Evolutionary conservation across 768 basidiomycete species (phyloP).

Genomic region (Tricholoma bakamatsutake): DNA sequence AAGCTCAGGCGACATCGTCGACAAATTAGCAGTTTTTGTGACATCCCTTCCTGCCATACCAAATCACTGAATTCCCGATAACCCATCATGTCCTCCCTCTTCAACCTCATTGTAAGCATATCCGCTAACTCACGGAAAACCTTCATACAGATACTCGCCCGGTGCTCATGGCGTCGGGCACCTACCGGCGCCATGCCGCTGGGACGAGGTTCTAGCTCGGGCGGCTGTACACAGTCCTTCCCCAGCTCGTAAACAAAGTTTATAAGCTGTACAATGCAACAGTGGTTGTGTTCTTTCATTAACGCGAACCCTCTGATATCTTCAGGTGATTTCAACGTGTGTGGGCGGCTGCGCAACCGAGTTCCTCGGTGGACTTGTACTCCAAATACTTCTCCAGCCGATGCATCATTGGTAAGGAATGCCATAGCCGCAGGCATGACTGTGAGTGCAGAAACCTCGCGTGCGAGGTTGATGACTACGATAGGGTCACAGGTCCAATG

Average conservation of each 20-base stretch:
- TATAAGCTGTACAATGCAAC: background rate
- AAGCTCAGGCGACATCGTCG: slow-evolving; percentile 3
- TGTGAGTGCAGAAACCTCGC: slow-evolving; percentile 9
- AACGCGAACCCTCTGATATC: background rate
- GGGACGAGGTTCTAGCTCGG: background rate
- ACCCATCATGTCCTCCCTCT: slow-evolving; percentile 4
- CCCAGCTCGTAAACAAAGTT: background rate
- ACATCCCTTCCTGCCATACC: background rate
- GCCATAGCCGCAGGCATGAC: slow-evolving; percentile 18
- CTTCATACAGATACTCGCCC: background rate
- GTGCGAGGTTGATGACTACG: slow-evolving; percentile 15
- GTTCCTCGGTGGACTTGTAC: slow-evolving; percentile 1
- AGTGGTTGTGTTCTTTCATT: background rate
- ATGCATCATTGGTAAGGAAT: slow-evolving; percentile 14
- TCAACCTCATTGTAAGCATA: background rate
- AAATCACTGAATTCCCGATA: slow-evolving; percentile 1
- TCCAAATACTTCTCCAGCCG: slow-evolving; percentile 16
- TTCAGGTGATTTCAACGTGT: slow-evolving; percentile 2
- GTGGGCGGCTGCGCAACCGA: background rate
- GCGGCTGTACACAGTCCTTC: background rate
- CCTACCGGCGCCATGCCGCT: slow-evolving; percentile 10
- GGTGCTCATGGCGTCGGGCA: background rate
- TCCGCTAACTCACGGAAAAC: slow-evolving; percentile 3
- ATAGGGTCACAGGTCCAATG: slow-evolving; percentile 13
- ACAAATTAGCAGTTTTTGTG: background rate